Percentiles rank a stretch among this genome's conserved stretches.
Evolutionary conservation across 768 basidiomycete genomes (phyloP).

Genomic region (Tylopilus felleus): DNA sequence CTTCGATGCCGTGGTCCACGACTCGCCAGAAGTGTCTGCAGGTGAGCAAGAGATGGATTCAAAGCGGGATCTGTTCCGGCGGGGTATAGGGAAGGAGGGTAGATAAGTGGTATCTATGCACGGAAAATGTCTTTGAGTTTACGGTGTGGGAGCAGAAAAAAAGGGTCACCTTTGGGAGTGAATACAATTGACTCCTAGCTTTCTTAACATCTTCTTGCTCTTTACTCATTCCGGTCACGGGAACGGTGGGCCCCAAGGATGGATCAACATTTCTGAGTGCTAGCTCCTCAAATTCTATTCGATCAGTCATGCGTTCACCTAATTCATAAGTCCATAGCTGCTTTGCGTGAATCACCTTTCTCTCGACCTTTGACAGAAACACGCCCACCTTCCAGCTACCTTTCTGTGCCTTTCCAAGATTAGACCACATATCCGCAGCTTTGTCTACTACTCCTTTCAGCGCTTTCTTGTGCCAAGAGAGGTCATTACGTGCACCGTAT

Average conservation of each 20-base stretch:
- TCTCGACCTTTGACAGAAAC: constrained; percentile 2
- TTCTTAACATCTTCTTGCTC: constrained; percentile 16
- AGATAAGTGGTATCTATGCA: constrained; percentile 49
- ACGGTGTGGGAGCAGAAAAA: not conserved
- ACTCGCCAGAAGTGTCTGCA: constrained; percentile 48
- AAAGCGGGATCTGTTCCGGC: constrained; percentile 23
- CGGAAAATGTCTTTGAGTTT: not conserved
- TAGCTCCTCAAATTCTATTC: constrained; percentile 78
- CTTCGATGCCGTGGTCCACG: constrained; percentile 62
- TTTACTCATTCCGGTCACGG: constrained; percentile 12
- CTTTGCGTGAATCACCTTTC: constrained; percentile 6
- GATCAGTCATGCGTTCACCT: constrained; percentile 67
- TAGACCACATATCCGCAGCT: constrained; percentile 56
- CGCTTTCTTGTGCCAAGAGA: constrained; percentile 19
- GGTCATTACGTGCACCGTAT: constrained; percentile 35
- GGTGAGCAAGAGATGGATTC: constrained; percentile 40
- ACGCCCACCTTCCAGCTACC: constrained; percentile 69
- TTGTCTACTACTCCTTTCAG: constrained; percentile 50
- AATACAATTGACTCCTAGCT: constrained; percentile 2
- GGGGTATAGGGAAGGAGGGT: constrained; percentile 52
- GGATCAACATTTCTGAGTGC: constrained; percentile 72
- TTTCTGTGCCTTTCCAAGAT: constrained; percentile 61
- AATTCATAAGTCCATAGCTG: constrained; percentile 59
- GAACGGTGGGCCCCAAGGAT: constrained; percentile 55
- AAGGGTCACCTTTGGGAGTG: constrained; percentile 12